Conservation (phyloP, 1,139 yeast genomes). For the Debaryomyces coudertii region DNA sequence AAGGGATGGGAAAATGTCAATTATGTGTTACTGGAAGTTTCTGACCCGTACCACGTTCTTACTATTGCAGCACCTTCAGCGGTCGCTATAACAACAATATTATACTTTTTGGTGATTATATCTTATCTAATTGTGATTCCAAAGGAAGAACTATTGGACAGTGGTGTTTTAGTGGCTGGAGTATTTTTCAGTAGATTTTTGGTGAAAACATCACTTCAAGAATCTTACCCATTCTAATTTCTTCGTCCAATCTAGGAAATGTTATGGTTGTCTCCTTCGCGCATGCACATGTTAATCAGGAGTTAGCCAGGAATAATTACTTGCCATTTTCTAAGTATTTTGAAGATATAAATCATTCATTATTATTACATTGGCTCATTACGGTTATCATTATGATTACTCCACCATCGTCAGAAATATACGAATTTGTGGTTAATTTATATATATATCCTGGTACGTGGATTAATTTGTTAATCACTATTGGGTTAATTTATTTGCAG, state of each 20-base stretch:
- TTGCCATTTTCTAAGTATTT: slow-evolving; percentile 66
- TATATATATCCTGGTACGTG: slow-evolving; percentile 57
- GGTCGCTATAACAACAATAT: slow-evolving; percentile 56
- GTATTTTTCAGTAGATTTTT: slow-evolving; percentile 72
- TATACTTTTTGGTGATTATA: slow-evolving; percentile 70
- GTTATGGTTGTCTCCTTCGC: slow-evolving; percentile 78
- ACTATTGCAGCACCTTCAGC: slow-evolving; percentile 76
- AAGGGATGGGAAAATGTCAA: slow-evolving; percentile 53
- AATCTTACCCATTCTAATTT: slow-evolving; percentile 72
- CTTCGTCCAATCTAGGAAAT: slow-evolving; percentile 75
- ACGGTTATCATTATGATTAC: slow-evolving; percentile 47
- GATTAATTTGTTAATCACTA: slow-evolving; percentile 47
- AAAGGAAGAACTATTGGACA: slow-evolving; percentile 54
- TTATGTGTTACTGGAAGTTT: slow-evolving; percentile 45
- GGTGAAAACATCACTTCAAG: slow-evolving; percentile 64
- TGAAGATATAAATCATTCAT: slow-evolving; percentile 52
- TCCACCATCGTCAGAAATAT: slow-evolving; percentile 52
- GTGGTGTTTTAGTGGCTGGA: slow-evolving; percentile 76
- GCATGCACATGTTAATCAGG: slow-evolving; percentile 77
- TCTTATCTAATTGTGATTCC: slow-evolving; percentile 82
- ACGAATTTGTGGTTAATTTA: slow-evolving; percentile 52
- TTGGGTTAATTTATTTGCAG: slow-evolving; percentile 47
- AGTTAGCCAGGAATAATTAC: slow-evolving; percentile 71
- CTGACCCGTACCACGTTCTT: slow-evolving; percentile 66
- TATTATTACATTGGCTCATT: slow-evolving; percentile 51